Evolutionary conservation across 2,329 filamentous ascomycete genomes (phyloP).

Genomic region (Penicillium sp.): DNA sequence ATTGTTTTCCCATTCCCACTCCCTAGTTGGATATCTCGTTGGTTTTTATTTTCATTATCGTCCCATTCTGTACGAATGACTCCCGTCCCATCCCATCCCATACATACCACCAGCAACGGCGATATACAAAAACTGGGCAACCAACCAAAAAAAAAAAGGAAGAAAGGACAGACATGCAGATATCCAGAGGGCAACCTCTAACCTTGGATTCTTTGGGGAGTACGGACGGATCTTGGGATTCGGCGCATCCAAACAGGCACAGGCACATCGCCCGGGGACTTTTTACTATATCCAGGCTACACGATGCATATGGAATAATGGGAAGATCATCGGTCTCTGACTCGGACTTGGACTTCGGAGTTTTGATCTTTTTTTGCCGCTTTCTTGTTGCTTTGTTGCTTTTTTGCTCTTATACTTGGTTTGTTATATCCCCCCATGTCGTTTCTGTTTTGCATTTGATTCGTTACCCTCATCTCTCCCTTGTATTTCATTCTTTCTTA

Average conservation of each 20-base stretch:
- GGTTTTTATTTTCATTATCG: too few species aligned
- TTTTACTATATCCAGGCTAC: not conserved
- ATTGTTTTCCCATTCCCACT: too few species aligned
- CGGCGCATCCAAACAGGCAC: slow-evolving; percentile 2
- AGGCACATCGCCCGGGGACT: not conserved
- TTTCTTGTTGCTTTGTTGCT: slow-evolving; percentile 8
- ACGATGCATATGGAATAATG: slow-evolving; percentile 9
- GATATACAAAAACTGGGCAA: slow-evolving; percentile 4
- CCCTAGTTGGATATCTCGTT: not conserved
- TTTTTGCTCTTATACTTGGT: slow-evolving; percentile 10
- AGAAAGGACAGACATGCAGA: slow-evolving; percentile 11
- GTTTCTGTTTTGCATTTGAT: slow-evolving; percentile 11
- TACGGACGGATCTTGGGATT: slow-evolving; percentile 12
- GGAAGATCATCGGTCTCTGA: slow-evolving; percentile 4
- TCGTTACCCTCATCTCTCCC: slow-evolving; percentile 8
- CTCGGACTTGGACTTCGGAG: slow-evolving; percentile 8
- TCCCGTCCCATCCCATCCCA: not conserved
- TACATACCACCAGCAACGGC: not conserved
- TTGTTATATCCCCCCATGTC: slow-evolving; percentile 18
- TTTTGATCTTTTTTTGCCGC: slow-evolving; percentile 3
- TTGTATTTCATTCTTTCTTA: slow-evolving; percentile 13
- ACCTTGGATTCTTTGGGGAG: slow-evolving; percentile 10
- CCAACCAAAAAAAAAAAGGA: slow-evolving; percentile 11
- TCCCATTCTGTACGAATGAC: too few species aligned
- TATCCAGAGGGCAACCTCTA: slow-evolving; percentile 27